A percentile compares a stretch with the other conserved stretches of the same genome.
phyloP scores from a whole-genome alignment of 2,329 filamentous ascomycete species.

The Neopestalotiopsis rosae region DNA sequence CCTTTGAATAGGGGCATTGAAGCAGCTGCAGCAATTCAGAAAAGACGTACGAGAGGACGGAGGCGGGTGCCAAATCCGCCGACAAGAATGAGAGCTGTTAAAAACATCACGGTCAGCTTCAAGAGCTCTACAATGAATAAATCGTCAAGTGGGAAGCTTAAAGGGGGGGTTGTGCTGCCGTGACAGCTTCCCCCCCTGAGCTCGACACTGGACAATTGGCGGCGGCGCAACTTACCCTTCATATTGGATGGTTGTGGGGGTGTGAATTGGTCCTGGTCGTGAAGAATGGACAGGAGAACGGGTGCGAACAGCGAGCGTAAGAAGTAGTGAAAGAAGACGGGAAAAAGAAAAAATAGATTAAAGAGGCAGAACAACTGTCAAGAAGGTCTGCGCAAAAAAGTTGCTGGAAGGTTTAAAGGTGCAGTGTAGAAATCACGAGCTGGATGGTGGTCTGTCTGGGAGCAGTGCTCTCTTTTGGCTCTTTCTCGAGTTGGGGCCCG shows the following conservation, averaged over 20 bases:
- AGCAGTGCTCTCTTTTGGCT: neutral
- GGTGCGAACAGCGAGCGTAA: conserved; percentile 8
- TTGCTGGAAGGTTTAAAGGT: conserved; percentile 3
- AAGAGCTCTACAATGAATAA: neutral
- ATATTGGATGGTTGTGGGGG: conserved; percentile 30
- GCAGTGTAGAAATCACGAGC: conserved; percentile 3
- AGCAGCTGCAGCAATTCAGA: neutral
- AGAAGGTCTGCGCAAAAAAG: conserved; percentile 4
- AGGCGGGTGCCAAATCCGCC: conserved; percentile 98
- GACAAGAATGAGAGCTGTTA: conserved; percentile 92
- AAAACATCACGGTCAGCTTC: conserved; percentile 26
- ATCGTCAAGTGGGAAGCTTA: neutral
- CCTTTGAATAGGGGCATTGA: neutral
- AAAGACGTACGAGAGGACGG: conserved; percentile 80
- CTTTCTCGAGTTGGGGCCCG: too few species aligned
- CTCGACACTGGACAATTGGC: too few species aligned
- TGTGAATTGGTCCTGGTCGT: neutral
- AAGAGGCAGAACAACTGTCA: neutral
- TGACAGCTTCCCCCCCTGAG: neutral
- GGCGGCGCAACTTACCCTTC: conserved; percentile 45
- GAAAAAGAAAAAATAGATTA: neutral
- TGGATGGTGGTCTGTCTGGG: neutral
- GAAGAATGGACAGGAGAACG: conserved; percentile 8
- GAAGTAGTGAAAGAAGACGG: conserved; percentile 2
- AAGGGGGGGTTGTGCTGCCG: neutral